Evolutionary conservation across 208 protist species (phyloP), one percentile per base, ranked within the genome.

Genomic region (Ichthyophonus hoferi): DNA sequence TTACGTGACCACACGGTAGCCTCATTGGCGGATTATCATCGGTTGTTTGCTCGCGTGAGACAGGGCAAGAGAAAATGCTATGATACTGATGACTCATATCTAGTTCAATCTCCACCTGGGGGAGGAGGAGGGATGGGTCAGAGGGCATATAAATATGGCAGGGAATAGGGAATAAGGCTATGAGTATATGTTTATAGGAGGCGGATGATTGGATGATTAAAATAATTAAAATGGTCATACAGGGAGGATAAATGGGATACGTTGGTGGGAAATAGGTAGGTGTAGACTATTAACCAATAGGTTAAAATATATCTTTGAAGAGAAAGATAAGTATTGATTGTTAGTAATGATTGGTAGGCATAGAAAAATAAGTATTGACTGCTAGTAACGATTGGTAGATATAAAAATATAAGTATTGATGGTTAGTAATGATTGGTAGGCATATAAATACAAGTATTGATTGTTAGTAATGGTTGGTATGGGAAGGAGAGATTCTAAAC

Each of bases 1-100:
- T 86, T 2, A 89, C 86, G 42, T 91, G 89, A n/a, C 89, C 89
- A 85, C 89, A 91, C 43, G 85, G 85, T 3, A 91, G 85, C 33
- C 78, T 1, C 89, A 91, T 89, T 34, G 89, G 86, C 39, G 89
- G 89, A 50, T 91, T 91, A 31, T 89, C 89, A 14, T 33, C 40
- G 1, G 89, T 83, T 34, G 40, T 58, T 43, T 90, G 86, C 79
- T 91, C 89, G 0, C 86, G 35, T 0, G 86, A 87, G 2, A 91
- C 89, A 79, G 89, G 89, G 58, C 89, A 91, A 1, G 89, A 31
- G 41, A 91, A 89, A 2, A 91, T 39, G 40, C 82, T 88, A 86
- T 91, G 89, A 86, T 83, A 91, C 39, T 89, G 42, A 38, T 77
- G 84, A 14, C 89, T 84, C 34, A 41, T 35, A 31, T 35, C 58